Evolutionary conservation across 257 asterid species (phyloP).

Genomic region (Eustoma russellianum): DNA sequence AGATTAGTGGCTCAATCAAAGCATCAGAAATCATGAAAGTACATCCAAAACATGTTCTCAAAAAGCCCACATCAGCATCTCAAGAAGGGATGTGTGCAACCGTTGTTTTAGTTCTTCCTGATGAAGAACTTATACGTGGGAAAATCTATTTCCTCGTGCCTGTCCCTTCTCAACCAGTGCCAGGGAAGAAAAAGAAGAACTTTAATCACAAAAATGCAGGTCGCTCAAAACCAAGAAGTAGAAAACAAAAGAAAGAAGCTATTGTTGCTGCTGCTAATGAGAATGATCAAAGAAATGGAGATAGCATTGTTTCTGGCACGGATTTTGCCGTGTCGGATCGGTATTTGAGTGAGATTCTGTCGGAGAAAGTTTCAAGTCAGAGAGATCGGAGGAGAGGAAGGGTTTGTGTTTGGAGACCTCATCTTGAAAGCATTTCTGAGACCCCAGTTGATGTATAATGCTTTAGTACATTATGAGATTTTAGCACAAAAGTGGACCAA

Average conservation of each 20-base stretch:
- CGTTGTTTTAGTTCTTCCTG: slow-evolving; percentile 68
- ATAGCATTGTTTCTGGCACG: slow-evolving; percentile 6
- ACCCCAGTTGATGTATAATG: slow-evolving; percentile 35
- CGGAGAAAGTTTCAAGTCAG: slow-evolving; percentile 56
- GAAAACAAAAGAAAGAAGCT: slow-evolving; percentile 37
- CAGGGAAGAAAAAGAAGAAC: slow-evolving; percentile 22
- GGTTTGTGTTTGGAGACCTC: slow-evolving; percentile 77
- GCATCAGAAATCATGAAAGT: slow-evolving; percentile 75
- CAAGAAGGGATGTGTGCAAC: slow-evolving; percentile 49
- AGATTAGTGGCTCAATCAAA: slow-evolving; percentile 49
- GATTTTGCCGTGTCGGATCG: slow-evolving; percentile 41
- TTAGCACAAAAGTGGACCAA: too few species aligned
- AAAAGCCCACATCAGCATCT: slow-evolving; percentile 56
- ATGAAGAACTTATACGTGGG: slow-evolving; percentile 75
- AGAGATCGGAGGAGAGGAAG: slow-evolving; percentile 87
- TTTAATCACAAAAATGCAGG: background rate
- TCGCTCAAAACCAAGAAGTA: slow-evolving; percentile 12
- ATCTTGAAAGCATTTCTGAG: slow-evolving; percentile 79
- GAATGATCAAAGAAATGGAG: slow-evolving; percentile 1
- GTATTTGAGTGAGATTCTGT: slow-evolving; percentile 68
- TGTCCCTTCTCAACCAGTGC: slow-evolving; percentile 28
- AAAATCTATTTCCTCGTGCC: slow-evolving; percentile 92
- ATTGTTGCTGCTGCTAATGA: slow-evolving; percentile 1
- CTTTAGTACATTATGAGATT: background rate
- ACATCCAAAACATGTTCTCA: slow-evolving; percentile 77